Evolutionary conservation across 2,329 filamentous ascomycete genomes (phyloP), one percentile per base, ranked within the genome.

Genomic region (Cadophora luteo-olivacea): DNA sequence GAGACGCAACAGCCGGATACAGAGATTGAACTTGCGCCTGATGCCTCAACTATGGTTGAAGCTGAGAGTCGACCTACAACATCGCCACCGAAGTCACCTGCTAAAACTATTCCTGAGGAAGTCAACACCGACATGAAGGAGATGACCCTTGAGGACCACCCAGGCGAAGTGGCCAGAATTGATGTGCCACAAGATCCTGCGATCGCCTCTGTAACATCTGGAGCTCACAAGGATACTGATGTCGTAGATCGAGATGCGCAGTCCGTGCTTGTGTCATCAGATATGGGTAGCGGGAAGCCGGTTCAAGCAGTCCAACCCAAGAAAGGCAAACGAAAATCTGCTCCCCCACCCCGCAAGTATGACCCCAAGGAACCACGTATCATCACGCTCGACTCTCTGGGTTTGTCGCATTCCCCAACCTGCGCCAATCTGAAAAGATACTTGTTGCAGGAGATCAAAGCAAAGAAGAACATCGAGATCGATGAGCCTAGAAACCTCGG

Each of bases 351-450:
- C 64, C 79, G 79, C 38, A 86, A 82, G 70, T 80, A 82, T 67
- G 82, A 87, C 64, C 80, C 82, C 0, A 81, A 81, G 9, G 84
- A 88, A 62, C 89, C 93, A 0, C 86, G 87, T 45, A 94, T 98
- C 70, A 89, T 98, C 71, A 93, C 93, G 0, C 86, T 98, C 32
- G 96, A 99, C 78, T 98, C 96, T 0, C 84, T 98, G 0, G 90
- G 89, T n/a, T 75, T 79, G 4, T 57, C 82, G 0, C 93, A 94
- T 73, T 83, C 86, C 0, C 81, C 83, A 0, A 92, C 93, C 6
- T 88, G 91, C 70, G 85, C 79, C 58, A 85, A 86, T 45, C 82
- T 99, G 36, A 94, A 91, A 75, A 86, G 92, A 32, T 98, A 97
- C 78, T 82, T 98, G 5, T 77, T 85, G 7, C 86, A 87, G 60